These are phyloP conservation scores for Tremellales sp. DNA, from an alignment of 1,284 basidiomycete species.

Conservation along the genomic window DNA sequence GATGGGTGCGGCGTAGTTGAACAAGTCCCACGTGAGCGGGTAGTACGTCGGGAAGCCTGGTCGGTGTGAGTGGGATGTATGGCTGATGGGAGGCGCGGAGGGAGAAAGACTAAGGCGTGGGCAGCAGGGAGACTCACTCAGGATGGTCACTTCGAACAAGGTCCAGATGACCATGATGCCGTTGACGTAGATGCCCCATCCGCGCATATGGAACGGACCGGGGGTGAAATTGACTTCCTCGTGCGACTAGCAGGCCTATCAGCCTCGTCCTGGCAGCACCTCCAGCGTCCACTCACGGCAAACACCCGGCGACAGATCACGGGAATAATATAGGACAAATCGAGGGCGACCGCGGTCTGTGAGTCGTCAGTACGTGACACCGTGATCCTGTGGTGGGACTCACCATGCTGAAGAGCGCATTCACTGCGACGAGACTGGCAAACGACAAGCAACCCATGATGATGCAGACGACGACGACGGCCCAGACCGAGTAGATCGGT, in stretches of 20 bases:
- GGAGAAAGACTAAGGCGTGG: too few relatives aligned
- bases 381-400: slow-evolving; percentile 1
- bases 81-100: too few relatives aligned
- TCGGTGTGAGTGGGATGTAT: too few relatives aligned
- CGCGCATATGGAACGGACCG: slow-evolving; percentile 41
- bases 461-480: slow-evolving; percentile 62
- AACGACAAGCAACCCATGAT: slow-evolving; percentile 62
- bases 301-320: slow-evolving; percentile 36
- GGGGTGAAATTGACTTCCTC: slow-evolving; percentile 40
- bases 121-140: too few relatives aligned
- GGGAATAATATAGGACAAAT: slow-evolving; percentile 40
- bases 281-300: slow-evolving; percentile 15
- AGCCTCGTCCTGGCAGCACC: neutral
- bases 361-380: slow-evolving; percentile 1
- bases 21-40: slow-evolving; percentile 22
- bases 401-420: slow-evolving; percentile 64
- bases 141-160: slow-evolving; percentile 36
- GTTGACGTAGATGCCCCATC: slow-evolving; percentile 30
- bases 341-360: slow-evolving; percentile 36
- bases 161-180: slow-evolving; percentile 32
- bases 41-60: slow-evolving; percentile 25
- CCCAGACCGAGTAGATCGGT: slow-evolving; percentile 77
- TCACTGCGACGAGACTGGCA: slow-evolving; percentile 70
- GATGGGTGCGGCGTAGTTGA: slow-evolving; percentile 34
- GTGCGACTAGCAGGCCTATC: slow-evolving; percentile 15